phyloP scores from a whole-genome alignment of 176 grass and related monocot species.

The Triticum turgidum region DNA sequence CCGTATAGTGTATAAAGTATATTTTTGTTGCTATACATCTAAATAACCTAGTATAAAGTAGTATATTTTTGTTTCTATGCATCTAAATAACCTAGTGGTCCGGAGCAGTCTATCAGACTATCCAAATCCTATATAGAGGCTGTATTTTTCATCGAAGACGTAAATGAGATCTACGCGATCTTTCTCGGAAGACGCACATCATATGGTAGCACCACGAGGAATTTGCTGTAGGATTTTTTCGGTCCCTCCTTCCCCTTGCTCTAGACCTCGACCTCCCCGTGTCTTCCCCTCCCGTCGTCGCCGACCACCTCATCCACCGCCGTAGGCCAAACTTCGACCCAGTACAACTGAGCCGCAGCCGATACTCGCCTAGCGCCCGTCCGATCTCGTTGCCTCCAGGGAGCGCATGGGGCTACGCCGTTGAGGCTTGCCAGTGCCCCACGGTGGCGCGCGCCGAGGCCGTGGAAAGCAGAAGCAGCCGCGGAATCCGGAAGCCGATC shows the following conservation, averaged over 20 bases:
- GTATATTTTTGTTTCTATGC: too few relatives aligned
- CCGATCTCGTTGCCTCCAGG: slow-evolving; percentile 19
- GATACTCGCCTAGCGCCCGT: neutral
- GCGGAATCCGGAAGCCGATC: neutral
- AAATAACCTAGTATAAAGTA: too few relatives aligned
- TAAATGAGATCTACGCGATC: neutral
- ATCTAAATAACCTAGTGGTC: too few relatives aligned
- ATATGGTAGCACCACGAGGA: neutral
- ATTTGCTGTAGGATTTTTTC: neutral
- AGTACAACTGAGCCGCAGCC: neutral
- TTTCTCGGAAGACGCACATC: neutral
- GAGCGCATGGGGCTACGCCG: neutral
- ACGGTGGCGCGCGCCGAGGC: slow-evolving; percentile 29
- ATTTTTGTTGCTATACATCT: too few relatives aligned
- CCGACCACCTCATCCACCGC: slow-evolving; percentile 15
- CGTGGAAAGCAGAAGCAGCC: slow-evolving; percentile 28
- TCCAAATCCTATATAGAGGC: neutral
- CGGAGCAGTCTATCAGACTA: neutral
- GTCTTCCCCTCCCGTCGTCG: neutral
- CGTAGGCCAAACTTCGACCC: neutral
- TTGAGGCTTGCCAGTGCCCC: slow-evolving; percentile 35
- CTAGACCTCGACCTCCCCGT: neutral
- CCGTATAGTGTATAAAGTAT: too few relatives aligned
- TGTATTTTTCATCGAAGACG: neutral
- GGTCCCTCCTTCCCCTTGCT: neutral